phyloP scores from a whole-genome alignment of 257 asterid species.

The Echites panduratus region DNA sequence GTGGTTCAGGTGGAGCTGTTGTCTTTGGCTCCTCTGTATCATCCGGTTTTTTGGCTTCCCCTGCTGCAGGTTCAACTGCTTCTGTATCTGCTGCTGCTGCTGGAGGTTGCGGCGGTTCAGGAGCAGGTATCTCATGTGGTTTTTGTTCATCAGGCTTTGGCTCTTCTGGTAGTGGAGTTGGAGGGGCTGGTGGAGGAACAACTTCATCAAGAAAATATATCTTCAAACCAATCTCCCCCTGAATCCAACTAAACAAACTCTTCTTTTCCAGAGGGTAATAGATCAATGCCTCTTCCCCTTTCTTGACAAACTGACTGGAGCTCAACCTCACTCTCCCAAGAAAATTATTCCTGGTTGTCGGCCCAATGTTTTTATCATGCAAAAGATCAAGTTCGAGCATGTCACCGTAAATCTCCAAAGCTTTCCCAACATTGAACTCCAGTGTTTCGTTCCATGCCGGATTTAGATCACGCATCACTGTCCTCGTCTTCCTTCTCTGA shows the following conservation, averaged over 20 bases:
- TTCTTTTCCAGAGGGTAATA: constrained; percentile 74
- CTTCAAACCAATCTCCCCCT: constrained; percentile 75
- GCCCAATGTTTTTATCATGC: constrained; percentile 61
- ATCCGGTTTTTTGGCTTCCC: constrained; percentile 21
- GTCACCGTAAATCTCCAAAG: constrained; percentile 68
- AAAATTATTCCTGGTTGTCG: constrained; percentile 71
- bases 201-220: constrained; percentile 58
- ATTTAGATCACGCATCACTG: constrained; percentile 56
- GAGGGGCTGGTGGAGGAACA: constrained; percentile 44
- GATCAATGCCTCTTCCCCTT: constrained; percentile 86
- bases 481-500: constrained; percentile 68
- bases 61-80: constrained; percentile 13
- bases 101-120: constrained; percentile 12
- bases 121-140: constrained; percentile 8
- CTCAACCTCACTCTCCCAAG: constrained; percentile 59
- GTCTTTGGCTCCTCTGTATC: constrained; percentile 15
- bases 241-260: constrained; percentile 56
- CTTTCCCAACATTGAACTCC: constrained; percentile 57
- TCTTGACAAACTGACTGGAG: constrained; percentile 69
- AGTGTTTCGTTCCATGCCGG: constrained; percentile 68
- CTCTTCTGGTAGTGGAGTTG: constrained; percentile 30
- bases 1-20: constrained; percentile 18
- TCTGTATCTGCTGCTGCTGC: constrained; percentile 23
- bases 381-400: constrained; percentile 57
- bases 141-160: constrained; percentile 23